Percentiles rank a stretch among this genome's conserved stretches.
These are phyloP conservation scores for Wickerhamomyces ciferrii DNA, from an alignment of 805 yeast species.

Conservation along the genomic window DNA sequence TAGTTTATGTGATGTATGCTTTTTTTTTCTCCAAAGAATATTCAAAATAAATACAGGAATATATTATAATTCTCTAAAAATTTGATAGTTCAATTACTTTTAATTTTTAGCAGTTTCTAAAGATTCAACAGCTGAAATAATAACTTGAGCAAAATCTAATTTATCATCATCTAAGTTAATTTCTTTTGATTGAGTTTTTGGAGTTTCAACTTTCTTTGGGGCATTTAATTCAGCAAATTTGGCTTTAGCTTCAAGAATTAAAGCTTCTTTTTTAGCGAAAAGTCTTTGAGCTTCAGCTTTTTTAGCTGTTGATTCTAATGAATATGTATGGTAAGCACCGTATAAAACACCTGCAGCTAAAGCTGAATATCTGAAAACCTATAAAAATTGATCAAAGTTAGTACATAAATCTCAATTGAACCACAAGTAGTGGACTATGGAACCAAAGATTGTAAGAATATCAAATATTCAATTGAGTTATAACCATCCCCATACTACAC, in stretches of 20 bases:
- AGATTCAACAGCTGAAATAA: constrained; percentile 60
- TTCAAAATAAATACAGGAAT: not conserved
- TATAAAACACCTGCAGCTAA: constrained; percentile 83
- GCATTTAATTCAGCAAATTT: constrained; percentile 70
- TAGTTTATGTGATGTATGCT: not conserved
- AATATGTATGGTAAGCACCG: constrained; percentile 82
- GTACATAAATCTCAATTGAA: not conserved
- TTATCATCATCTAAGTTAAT: constrained; percentile 84
- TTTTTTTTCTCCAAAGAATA: not conserved
- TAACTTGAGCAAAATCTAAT: constrained; percentile 73
- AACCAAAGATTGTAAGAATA: no score
- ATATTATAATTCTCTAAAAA: not conserved
- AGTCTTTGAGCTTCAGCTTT: constrained; percentile 53
- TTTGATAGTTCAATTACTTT: not conserved
- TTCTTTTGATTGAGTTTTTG: constrained; percentile 34
- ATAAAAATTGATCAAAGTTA: constrained; percentile 6
- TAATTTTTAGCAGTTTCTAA: constrained; percentile 26
- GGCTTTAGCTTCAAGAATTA: constrained; percentile 84
- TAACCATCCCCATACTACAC: no score
- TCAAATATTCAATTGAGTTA: no score
- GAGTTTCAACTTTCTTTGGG: constrained; percentile 33
- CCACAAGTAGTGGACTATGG: not conserved
- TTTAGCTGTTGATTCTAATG: constrained; percentile 54
- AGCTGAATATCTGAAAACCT: constrained; percentile 91
- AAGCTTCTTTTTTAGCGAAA: constrained; percentile 61